These are phyloP conservation scores for Oryza meyeriana DNA, from an alignment of 176 grass and related monocot species.

Conservation along the genomic window DNA sequence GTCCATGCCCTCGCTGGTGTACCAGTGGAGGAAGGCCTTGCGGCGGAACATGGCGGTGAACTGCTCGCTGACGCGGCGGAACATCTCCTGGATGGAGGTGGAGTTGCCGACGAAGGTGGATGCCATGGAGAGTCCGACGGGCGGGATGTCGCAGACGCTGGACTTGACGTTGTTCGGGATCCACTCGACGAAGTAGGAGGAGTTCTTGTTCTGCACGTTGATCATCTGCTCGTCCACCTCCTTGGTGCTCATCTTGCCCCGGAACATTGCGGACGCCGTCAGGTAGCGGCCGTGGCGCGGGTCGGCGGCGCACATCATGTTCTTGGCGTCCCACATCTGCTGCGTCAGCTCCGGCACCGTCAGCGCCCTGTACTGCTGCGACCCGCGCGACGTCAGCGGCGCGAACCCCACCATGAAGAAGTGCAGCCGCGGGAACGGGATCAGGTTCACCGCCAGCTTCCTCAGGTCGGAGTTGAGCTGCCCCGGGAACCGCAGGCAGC, in stretches of 20 bases:
- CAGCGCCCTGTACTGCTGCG: constrained; percentile 77
- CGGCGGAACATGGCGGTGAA: constrained; percentile 89
- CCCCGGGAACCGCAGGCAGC: constrained; percentile 84
- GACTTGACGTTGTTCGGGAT: constrained; percentile 83
- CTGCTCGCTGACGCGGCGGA: constrained; percentile 82
- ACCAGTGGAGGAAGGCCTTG: constrained; percentile 93
- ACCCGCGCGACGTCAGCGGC: constrained; percentile 67
- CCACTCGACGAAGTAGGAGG: constrained; percentile 75
- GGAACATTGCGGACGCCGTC: constrained; percentile 78
- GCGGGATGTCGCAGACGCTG: constrained; percentile 75
- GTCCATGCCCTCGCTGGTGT: constrained; percentile 74
- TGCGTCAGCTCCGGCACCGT: constrained; percentile 87
- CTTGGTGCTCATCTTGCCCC: constrained; percentile 73
- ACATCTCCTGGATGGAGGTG: constrained; percentile 92
- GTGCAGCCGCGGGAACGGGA: constrained; percentile 78
- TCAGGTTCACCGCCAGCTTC: constrained; percentile 77
- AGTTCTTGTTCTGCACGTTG: constrained; percentile 83
- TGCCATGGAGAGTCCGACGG: constrained; percentile 53
- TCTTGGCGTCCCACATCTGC: constrained; percentile 98
- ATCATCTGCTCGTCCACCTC: constrained; percentile 83
- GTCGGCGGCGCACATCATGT: constrained; percentile 96
- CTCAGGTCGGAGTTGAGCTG: constrained; percentile 90
- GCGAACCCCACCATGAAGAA: constrained; percentile 92
- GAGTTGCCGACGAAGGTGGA: constrained; percentile 85
- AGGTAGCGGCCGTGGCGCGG: constrained; percentile 79